phyloP scores from a whole-genome alignment of 1,139 yeast genomes.

The Suhomyces panamericanus region DNA sequence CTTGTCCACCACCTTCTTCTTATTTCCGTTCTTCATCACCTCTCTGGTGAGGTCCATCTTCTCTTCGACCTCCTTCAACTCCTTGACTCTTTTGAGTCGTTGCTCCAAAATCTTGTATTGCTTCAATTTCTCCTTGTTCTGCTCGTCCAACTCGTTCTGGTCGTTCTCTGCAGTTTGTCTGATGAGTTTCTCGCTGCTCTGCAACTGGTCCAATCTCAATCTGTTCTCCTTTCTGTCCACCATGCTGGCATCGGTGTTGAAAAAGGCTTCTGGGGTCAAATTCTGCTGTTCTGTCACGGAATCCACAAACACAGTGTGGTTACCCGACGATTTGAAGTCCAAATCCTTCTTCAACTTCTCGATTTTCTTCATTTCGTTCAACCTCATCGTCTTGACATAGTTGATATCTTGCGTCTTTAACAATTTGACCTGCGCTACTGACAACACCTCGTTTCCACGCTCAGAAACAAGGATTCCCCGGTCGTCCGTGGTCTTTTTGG shows the following conservation, averaged over 20 bases:
- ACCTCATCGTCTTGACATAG: slow-evolving; percentile 75
- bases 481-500: slow-evolving; percentile 61
- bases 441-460: slow-evolving; percentile 62
- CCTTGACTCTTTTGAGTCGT: slow-evolving; percentile 64
- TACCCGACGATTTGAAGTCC: slow-evolving; percentile 58
- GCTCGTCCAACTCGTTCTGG: slow-evolving; percentile 39
- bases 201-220: slow-evolving; percentile 61
- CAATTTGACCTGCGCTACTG: slow-evolving; percentile 74
- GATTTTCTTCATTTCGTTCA: slow-evolving; percentile 65
- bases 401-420: slow-evolving; percentile 88
- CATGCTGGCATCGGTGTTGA: slow-evolving; percentile 68
- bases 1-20: slow-evolving; percentile 66
- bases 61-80: slow-evolving; percentile 66
- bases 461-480: slow-evolving; percentile 67
- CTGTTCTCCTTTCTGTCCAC: slow-evolving; percentile 71
- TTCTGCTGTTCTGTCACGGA: slow-evolving; percentile 50
- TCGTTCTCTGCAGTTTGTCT: slow-evolving; percentile 28
- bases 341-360: slow-evolving; percentile 58
- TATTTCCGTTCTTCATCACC: slow-evolving; percentile 86
- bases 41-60: slow-evolving; percentile 79
- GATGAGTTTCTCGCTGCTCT: slow-evolving; percentile 34
- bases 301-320: slow-evolving; percentile 86
- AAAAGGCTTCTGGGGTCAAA: slow-evolving; percentile 65
- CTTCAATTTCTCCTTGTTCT: slow-evolving; percentile 58
- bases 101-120: slow-evolving; percentile 55